Evolutionary conservation across 2,329 filamentous ascomycete species (phyloP).

Genomic region (Fusarium redolens): DNA sequence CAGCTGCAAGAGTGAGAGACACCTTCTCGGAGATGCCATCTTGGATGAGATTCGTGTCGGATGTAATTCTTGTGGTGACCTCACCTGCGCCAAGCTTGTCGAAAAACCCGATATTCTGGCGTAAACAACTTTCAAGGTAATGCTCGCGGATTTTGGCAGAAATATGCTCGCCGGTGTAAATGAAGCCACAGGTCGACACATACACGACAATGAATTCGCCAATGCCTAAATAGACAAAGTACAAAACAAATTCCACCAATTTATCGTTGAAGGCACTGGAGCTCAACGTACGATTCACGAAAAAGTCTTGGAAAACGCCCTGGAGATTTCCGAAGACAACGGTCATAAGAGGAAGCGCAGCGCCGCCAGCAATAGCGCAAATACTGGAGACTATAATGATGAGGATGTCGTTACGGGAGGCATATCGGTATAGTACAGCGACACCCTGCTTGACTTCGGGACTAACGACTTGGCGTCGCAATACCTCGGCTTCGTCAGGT

Average conservation of each 20-base stretch:
- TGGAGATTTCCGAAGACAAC: constrained; percentile 83
- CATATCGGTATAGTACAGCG: constrained; percentile 75
- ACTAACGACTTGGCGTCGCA: constrained; percentile 75
- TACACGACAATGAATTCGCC: constrained; percentile 82
- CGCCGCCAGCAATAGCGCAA: constrained; percentile 77
- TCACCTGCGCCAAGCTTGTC: constrained; percentile 94
- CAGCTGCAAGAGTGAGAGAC: constrained; percentile 77
- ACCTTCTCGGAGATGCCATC: constrained; percentile 95
- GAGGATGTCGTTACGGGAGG: constrained; percentile 71
- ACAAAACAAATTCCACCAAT: constrained; percentile 75
- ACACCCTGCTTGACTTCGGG: constrained; percentile 73
- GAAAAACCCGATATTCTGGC: constrained; percentile 92
- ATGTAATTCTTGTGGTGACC: constrained; percentile 92
- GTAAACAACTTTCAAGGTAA: constrained; percentile 85
- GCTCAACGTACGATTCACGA: constrained; percentile 55
- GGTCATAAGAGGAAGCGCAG: constrained; percentile 83
- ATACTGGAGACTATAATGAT: constrained; percentile 72
- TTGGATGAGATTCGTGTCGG: constrained; percentile 93
- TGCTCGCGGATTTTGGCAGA: constrained; percentile 82
- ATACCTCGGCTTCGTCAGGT: constrained; percentile 71
- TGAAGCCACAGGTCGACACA: constrained; percentile 86
- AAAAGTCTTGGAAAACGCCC: constrained; percentile 75
- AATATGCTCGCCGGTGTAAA: constrained; percentile 85
- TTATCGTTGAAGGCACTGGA: constrained; percentile 68
- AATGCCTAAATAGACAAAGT: constrained; percentile 87